Evolutionary conservation across 768 basidiomycete species (phyloP), one percentile per base, ranked within the genome.

Genomic region (Naganishia friedmannii): DNA sequence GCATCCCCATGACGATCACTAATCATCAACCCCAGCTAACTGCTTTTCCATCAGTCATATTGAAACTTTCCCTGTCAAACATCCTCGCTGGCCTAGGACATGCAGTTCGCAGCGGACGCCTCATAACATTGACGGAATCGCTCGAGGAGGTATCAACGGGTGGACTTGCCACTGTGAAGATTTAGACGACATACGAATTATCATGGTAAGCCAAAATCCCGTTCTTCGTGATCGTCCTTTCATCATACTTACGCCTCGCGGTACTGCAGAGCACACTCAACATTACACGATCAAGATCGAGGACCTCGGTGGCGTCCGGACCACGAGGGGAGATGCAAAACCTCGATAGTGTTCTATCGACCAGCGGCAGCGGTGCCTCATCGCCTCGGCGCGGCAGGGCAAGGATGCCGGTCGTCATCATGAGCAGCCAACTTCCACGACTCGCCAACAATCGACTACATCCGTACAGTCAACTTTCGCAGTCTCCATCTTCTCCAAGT

Each of bases 401-500:
- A 63, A 42, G 60, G 42, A 45, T 42, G 39, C 60, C 60, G 19
- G 60, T 63, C 23, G 23, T 63, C 26, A 45, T 63, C 60, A 63
- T 63, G 37, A 63, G 60, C 60, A 63, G 60, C 29, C 37, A 63
- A 45, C 23, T 63, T 23, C 60, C 60, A 23, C 60, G 60, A 29
- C 60, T 28, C 8, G 26, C 26, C 39, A 42, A 46, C 60, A 63
- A 46, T n/a, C 60, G 60, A 26, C 60, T 63, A 10, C 60, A 63
- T n/a, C 60, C 60, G 0, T 63, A 63, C 42, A 63, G 60, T 28
- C 60, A 63, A 63, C 39, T 63, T 42, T 63, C 60, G 13, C 60
- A 63, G 26, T 63, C 60, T 45, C 60, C 60, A 13, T 31, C 39
- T 42, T 63, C 60, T 1, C 60, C 60, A 7, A 29, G 39, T n/a